These are phyloP conservation scores for Diphasiastrum complanatum DNA, from an alignment of 83 land plant genomes.

Conservation along the genomic window DNA sequence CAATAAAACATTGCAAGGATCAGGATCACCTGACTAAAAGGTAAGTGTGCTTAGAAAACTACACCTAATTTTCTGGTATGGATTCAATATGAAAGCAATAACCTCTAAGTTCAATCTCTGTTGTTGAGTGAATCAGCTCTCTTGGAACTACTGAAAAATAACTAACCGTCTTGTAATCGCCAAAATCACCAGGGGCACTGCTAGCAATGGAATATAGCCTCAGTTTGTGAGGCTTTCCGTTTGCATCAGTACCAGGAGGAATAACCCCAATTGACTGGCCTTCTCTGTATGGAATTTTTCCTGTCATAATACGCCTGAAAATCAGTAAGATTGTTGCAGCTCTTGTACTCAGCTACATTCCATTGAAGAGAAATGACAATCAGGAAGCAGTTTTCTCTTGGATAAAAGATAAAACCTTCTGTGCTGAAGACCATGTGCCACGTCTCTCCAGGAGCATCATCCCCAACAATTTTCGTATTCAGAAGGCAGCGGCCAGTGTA, in stretches of 20 bases:
- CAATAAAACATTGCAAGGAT: no score
- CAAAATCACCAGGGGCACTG: slow-evolving; percentile 95
- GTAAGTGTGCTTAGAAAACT: neutral
- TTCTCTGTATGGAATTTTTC: slow-evolving; percentile 88
- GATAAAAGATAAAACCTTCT: slow-evolving; percentile 66
- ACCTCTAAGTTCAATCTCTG: neutral
- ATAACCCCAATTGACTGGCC: slow-evolving; percentile 95
- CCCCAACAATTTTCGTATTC: slow-evolving; percentile 95
- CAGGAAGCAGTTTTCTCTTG: no score
- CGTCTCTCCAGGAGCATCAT: slow-evolving; percentile 98
- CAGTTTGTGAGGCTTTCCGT: slow-evolving; percentile 94
- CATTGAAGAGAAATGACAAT: neutral
- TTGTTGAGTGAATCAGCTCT: neutral
- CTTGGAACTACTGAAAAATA: neutral
- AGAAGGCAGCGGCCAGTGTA: slow-evolving; percentile 74
- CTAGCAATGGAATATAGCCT: slow-evolving; percentile 95
- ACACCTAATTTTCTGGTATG: neutral
- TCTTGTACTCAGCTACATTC: no score
- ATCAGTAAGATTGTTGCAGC: no score
- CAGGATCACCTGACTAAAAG: no score
- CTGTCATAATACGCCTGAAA: no score
- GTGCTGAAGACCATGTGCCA: slow-evolving; percentile 99
- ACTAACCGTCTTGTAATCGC: slow-evolving; percentile 91
- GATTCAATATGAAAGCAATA: neutral
- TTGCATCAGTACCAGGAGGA: slow-evolving; percentile 79